These are phyloP conservation scores for Asclepias syriaca DNA, from an alignment of 257 asterid species.

Conservation along the genomic window DNA sequence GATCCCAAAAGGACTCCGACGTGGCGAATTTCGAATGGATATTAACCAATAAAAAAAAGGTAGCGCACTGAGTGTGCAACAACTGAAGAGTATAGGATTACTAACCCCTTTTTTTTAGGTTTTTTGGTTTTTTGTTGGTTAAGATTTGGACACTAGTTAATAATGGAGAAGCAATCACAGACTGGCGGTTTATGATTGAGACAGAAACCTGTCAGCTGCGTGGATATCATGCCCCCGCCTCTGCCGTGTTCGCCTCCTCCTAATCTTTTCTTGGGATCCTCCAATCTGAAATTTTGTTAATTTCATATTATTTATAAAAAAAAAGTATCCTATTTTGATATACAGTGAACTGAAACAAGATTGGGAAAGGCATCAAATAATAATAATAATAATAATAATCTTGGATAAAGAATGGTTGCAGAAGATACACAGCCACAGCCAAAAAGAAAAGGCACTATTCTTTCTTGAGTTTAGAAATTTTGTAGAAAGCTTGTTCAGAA, in stretches of 20 bases:
- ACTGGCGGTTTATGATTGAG: conserved; percentile 13
- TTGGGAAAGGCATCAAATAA: not conserved
- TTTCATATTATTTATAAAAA: no score
- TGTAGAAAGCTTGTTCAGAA: not conserved
- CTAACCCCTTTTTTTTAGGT: not conserved
- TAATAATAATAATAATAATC: not conserved
- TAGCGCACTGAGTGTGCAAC: not conserved
- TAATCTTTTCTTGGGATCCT: not conserved
- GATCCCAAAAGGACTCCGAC: not conserved
- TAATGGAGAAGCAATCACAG: not conserved
- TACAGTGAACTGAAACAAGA: not conserved
- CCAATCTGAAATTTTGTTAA: no score
- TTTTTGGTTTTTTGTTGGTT: not conserved
- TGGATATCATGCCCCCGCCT: not conserved
- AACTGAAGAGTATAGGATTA: not conserved
- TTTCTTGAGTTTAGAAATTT: not conserved
- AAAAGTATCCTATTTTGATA: no score
- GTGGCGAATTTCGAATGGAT: not conserved
- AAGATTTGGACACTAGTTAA: not conserved
- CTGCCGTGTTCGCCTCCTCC: not conserved
- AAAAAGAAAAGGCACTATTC: not conserved
- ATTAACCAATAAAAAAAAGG: not conserved
- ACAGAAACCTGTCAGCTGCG: conserved; percentile 10
- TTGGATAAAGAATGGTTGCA: not conserved
- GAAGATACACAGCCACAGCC: not conserved